Percentiles rank a stretch among this genome's conserved stretches.
These are phyloP conservation scores for Violaceomyces palustris DNA, from an alignment of 1,284 basidiomycete species.

Conservation along the genomic window DNA sequence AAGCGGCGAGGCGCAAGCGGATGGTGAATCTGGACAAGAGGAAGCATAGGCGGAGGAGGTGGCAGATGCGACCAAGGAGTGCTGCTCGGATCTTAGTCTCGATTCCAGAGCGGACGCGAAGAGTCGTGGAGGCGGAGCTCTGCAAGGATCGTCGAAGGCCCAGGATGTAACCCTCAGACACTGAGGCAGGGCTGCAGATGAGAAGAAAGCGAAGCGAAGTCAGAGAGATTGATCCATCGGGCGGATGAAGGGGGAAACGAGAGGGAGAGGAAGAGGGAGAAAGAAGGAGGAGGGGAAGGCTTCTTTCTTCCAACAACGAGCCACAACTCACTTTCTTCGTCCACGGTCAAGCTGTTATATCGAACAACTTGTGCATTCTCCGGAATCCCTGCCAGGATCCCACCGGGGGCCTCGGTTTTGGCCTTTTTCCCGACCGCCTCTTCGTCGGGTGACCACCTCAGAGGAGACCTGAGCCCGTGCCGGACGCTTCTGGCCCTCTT, in stretches of 20 bases:
- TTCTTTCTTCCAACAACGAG: neutral
- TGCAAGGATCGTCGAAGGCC: constrained; percentile 16
- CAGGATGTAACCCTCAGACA: constrained; percentile 57
- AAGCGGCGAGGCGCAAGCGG: too few species aligned
- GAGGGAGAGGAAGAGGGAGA: too few species aligned
- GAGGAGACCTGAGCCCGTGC: constrained; percentile 38
- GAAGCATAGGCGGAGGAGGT: too few species aligned
- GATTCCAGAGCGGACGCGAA: constrained; percentile 14
- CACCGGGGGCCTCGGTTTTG: constrained; percentile 55
- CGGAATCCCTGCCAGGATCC: constrained; percentile 63
- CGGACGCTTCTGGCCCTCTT: constrained; percentile 22
- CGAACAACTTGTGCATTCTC: constrained; percentile 68
- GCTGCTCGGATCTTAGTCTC: too few species aligned
- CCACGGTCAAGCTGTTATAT: constrained; percentile 63
- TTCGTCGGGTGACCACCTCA: too few species aligned
- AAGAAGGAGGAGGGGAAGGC: too few species aligned
- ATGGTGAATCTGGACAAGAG: too few species aligned
- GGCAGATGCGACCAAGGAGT: too few species aligned
- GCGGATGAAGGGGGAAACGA: too few species aligned
- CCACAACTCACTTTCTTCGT: constrained; percentile 40
- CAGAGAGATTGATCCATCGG: too few species aligned
- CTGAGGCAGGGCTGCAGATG: constrained; percentile 51
- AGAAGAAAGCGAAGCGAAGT: neutral
- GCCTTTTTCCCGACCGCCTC: too few species aligned
- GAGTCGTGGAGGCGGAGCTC: neutral